Percentiles rank a stretch among this genome's conserved stretches.
phyloP scores from a whole-genome alignment of 345 rosid genomes.

The Euphorbia tirucalli region DNA sequence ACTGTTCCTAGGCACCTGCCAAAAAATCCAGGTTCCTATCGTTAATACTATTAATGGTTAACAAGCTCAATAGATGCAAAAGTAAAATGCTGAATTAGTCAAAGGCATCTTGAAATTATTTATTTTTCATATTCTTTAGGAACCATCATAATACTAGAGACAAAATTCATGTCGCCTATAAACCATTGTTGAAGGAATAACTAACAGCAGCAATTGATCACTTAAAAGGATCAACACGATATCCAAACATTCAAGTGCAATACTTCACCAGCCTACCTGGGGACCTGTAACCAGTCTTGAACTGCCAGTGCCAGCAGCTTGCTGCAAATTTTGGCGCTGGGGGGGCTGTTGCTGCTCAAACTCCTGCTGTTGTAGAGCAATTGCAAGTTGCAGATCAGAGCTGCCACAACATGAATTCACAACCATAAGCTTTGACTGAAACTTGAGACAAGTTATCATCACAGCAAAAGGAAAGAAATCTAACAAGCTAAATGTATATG shows the following conservation, averaged over 20 bases:
- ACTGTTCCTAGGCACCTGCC: conserved; percentile 60
- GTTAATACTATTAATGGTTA: neutral
- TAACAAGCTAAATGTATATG: neutral
- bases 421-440: conserved; percentile 1
- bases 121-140: neutral
- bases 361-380: conserved; percentile 97
- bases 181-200: neutral
- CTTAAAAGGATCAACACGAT: neutral
- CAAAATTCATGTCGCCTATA: neutral
- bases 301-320: conserved; percentile 41
- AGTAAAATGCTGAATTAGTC: neutral
- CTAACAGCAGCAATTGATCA: neutral
- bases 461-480: neutral
- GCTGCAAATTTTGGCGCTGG: conserved; percentile 54
- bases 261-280: conserved; percentile 44
- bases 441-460: neutral
- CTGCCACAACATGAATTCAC: conserved; percentile 41
- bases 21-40: neutral
- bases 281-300: conserved; percentile 85
- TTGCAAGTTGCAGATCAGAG: conserved; percentile 91
- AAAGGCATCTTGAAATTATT: neutral
- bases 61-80: neutral
- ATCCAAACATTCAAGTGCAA: conserved; percentile 3
- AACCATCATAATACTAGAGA: neutral
- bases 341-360: conserved; percentile 71